Percentiles rank a stretch among this genome's conserved stretches.
These are phyloP conservation scores for Oryza longistaminata DNA, from an alignment of 176 grass and related monocot genomes.

Conservation along the genomic window DNA sequence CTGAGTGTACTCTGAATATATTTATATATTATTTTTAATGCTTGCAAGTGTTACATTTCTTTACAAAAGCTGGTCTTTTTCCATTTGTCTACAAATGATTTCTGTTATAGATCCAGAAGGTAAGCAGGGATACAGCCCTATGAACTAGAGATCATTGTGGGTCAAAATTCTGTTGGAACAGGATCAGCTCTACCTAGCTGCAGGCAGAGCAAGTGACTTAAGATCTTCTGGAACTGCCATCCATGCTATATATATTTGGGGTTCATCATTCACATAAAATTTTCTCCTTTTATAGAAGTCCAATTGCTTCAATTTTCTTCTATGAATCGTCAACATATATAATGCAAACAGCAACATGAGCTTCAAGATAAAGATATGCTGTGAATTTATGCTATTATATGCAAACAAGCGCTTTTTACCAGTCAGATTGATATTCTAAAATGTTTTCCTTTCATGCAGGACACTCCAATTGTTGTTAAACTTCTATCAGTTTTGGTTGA, in stretches of 20 bases:
- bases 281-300: neutral
- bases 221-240: neutral
- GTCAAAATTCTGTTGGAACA: neutral
- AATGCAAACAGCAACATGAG: neutral
- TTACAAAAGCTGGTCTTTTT: neutral
- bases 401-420: neutral
- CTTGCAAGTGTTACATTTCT: neutral
- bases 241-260: neutral
- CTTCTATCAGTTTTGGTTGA: slow-evolving; percentile 68
- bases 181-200: neutral
- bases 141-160: neutral
- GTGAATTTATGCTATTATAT: slow-evolving; percentile 18
- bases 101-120: neutral
- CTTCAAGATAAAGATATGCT: neutral
- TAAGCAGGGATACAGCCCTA: neutral
- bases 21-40: neutral
- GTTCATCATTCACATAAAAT: neutral
- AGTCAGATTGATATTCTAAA: slow-evolving; percentile 9
- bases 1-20: slow-evolving; percentile 9
- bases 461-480: slow-evolving; percentile 60
- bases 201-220: neutral
- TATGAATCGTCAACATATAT: neutral
- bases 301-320: neutral
- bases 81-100: neutral
- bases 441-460: slow-evolving; percentile 55